Conservation (phyloP, 306 rosid species). For the Herpetospermum pedunculosum region DNA sequence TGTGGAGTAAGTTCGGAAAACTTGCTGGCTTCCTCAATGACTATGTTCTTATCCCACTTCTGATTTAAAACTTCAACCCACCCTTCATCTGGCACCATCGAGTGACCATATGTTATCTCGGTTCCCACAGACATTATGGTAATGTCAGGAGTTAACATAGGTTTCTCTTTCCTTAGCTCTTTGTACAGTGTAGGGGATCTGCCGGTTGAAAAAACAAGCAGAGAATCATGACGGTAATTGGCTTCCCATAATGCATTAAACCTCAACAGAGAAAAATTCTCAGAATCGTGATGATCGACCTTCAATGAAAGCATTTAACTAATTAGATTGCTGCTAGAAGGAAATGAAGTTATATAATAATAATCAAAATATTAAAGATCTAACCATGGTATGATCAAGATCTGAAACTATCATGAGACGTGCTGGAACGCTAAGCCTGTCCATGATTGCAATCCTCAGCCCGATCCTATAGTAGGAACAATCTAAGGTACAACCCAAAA, state of each 20-base stretch:
- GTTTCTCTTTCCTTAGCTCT: conserved; percentile 81
- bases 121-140: conserved; percentile 95
- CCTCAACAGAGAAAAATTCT: conserved; percentile 66
- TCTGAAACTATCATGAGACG: conserved; percentile 94
- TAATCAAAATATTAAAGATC: conserved; percentile 9
- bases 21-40: conserved; percentile 63
- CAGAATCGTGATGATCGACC: conserved; percentile 92
- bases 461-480: conserved; percentile 19
- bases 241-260: conserved; percentile 94
- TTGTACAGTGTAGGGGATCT: conserved; percentile 85
- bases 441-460: conserved; percentile 36
- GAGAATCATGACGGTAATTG: conserved; percentile 69
- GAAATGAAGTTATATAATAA: neutral
- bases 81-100: conserved; percentile 78
- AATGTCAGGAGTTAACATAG: conserved; percentile 93
- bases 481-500: neutral
- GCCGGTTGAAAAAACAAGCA: conserved; percentile 87
- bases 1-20: conserved; percentile 70
- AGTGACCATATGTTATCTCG: conserved; percentile 81
- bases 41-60: conserved; percentile 70
- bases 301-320: conserved; percentile 24
- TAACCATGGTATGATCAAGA: conserved; percentile 97
- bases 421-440: conserved; percentile 43
- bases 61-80: conserved; percentile 73
- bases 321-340: conserved; percentile 17